Conservation (phyloP, 306 rosid species). For the Lathyrus tuberosus region DNA sequence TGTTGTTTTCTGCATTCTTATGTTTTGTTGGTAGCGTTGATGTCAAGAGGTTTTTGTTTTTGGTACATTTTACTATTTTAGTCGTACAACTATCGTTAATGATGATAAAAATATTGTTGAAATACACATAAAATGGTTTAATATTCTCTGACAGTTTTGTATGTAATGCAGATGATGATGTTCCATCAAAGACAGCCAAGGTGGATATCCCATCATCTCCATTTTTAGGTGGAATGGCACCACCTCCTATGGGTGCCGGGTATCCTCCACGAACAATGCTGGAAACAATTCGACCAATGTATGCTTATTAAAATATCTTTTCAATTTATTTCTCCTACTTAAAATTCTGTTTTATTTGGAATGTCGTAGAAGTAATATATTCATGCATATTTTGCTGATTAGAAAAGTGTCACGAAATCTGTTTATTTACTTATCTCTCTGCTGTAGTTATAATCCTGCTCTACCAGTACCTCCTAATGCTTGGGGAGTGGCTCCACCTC, state of each 20-base stretch:
- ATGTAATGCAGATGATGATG: constrained; percentile 65
- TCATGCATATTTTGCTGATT: constrained; percentile 17
- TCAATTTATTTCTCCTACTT: constrained; percentile 1
- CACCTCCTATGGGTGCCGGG: constrained; percentile 68
- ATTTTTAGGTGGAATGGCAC: constrained; percentile 64
- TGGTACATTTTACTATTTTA: background rate
- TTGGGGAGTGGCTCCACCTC: constrained; percentile 76
- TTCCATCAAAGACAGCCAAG: constrained; percentile 78
- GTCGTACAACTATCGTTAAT: background rate
- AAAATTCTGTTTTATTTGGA: constrained; percentile 3
- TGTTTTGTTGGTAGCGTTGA: background rate
- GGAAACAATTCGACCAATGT: constrained; percentile 74
- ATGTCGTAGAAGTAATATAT: constrained; percentile 14
- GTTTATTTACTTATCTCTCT: background rate
- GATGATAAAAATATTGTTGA: background rate
- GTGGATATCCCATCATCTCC: constrained; percentile 67
- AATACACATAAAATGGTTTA: constrained; percentile 5
- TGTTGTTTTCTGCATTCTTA: constrained; percentile 1
- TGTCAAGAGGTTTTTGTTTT: constrained; percentile 9
- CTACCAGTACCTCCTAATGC: constrained; percentile 61
- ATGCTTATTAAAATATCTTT: constrained; percentile 48
- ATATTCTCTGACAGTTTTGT: constrained; percentile 32
- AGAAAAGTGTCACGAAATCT: constrained; percentile 4
- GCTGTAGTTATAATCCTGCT: constrained; percentile 69
- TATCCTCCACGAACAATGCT: constrained; percentile 77